These are phyloP conservation scores for Phytophthora pluvialis DNA, from an alignment of 352 stramenopile species.

Conservation along the genomic window DNA sequence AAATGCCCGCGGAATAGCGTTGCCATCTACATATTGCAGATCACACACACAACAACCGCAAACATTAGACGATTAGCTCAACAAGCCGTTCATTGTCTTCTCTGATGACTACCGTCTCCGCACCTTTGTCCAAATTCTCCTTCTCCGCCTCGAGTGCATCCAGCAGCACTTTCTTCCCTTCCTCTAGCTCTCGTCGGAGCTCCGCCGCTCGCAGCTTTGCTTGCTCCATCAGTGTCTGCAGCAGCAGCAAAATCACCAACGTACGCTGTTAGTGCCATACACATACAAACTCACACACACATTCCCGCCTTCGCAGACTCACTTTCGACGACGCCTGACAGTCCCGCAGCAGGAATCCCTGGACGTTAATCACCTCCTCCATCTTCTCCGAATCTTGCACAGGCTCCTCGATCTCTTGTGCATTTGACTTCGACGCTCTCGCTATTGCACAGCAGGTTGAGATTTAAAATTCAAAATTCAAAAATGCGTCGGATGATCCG, in stretches of 20 bases:
- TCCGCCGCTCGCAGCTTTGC: slow-evolving; percentile 52
- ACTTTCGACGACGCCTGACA: slow-evolving; percentile 56
- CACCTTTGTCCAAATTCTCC: slow-evolving; percentile 51
- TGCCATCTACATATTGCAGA: slow-evolving; percentile 18
- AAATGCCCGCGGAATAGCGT: slow-evolving; percentile 39
- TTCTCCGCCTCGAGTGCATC: slow-evolving; percentile 67
- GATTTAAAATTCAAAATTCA: slow-evolving; percentile 28
- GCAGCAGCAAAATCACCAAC: neutral
- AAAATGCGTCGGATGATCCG: slow-evolving; percentile 1
- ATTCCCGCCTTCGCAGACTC: neutral
- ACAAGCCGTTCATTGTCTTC: neutral
- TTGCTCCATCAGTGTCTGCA: slow-evolving; percentile 68
- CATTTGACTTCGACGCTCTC: slow-evolving; percentile 3
- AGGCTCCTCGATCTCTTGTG: neutral
- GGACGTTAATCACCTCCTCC: slow-evolving; percentile 47
- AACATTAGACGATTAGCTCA: slow-evolving; percentile 8
- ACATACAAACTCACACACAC: too few relatives aligned
- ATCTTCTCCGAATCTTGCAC: neutral
- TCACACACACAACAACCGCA: neutral
- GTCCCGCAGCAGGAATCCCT: slow-evolving; percentile 54
- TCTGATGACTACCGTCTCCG: neutral
- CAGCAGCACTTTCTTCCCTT: slow-evolving; percentile 62
- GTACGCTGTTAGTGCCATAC: slow-evolving; percentile 8
- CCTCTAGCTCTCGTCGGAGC: slow-evolving; percentile 56
- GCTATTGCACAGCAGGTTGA: slow-evolving; percentile 8